phyloP scores from a whole-genome alignment of 2,329 filamentous ascomycete species.

The Talaromyces marneffei region DNA sequence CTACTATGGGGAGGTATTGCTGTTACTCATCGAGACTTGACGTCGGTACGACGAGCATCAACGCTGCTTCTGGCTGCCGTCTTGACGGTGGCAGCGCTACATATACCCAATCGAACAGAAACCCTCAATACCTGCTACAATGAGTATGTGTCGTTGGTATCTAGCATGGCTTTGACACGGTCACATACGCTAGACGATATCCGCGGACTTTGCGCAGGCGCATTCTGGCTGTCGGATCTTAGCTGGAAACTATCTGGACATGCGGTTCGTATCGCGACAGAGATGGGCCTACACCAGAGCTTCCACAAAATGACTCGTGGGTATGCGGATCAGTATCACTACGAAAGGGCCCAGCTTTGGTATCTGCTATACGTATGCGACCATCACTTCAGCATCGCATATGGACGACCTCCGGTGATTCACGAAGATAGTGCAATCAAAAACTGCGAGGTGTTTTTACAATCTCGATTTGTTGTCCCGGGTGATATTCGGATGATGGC shows the following conservation, averaged over 20 bases:
- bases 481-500: conserved; percentile 54
- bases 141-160: conserved; percentile 53
- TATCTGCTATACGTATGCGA: conserved; percentile 61
- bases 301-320: conserved; percentile 48
- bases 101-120: conserved; percentile 50
- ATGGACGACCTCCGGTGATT: conserved; percentile 54
- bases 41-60: conserved; percentile 50
- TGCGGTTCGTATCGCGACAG: conserved; percentile 54
- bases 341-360: conserved; percentile 55
- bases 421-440: conserved; percentile 54
- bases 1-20: conserved; percentile 50
- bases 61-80: conserved; percentile 52
- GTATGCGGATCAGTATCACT: conserved; percentile 45
- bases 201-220: conserved; percentile 54
- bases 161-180: conserved; percentile 53
- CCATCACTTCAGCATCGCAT: conserved; percentile 59
- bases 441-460: conserved; percentile 53
- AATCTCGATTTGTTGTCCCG: conserved; percentile 46
- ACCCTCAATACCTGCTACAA: conserved; percentile 52
- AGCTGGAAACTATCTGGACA: conserved; percentile 58
- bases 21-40: conserved; percentile 46
- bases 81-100: conserved; percentile 53
- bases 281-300: conserved; percentile 52
- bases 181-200: conserved; percentile 55
- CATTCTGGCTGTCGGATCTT: conserved; percentile 59